These are phyloP conservation scores for Durusdinium trenchii DNA, from an alignment of 73 alveolate genomes.

Conservation along the genomic window DNA sequence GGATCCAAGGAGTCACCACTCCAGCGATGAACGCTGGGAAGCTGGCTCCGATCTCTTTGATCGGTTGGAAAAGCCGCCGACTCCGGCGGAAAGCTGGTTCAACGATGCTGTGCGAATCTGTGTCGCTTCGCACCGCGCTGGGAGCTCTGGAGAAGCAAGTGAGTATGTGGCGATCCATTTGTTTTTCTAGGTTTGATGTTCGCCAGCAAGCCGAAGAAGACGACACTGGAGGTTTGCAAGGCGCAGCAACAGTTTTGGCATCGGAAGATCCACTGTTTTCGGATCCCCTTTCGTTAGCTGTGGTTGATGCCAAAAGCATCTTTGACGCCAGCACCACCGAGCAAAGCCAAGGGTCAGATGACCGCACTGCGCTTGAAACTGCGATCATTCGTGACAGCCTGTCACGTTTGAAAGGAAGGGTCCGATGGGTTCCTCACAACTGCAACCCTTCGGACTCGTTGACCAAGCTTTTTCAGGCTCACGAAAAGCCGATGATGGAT, in stretches of 20 bases:
- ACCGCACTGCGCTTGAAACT: not conserved
- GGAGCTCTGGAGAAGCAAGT: slow-evolving; percentile 6
- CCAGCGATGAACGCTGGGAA: not conserved
- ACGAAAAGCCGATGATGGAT: not conserved
- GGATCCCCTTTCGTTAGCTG: not conserved
- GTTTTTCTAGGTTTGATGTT: not conserved
- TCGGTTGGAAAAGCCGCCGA: not conserved
- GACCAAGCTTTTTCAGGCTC: not conserved
- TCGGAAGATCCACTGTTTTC: not conserved
- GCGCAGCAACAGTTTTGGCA: not conserved
- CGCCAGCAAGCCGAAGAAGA: not conserved
- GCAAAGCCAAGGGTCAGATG: not conserved
- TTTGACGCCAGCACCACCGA: not conserved
- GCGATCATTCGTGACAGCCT: slow-evolving; percentile 33
- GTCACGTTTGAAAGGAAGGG: not conserved
- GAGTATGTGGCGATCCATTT: not conserved
- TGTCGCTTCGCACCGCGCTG: not conserved
- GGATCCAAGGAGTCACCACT: not conserved
- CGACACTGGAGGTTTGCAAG: not conserved
- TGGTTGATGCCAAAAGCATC: slow-evolving; percentile 16
- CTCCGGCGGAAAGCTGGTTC: not conserved
- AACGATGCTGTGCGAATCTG: not conserved
- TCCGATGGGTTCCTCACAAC: slow-evolving; percentile 50
- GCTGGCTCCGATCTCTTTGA: not conserved
- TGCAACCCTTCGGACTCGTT: not conserved